Conservation (phyloP, 2,329 filamentous ascomycete species). For the Ophiostoma montium region DNA sequence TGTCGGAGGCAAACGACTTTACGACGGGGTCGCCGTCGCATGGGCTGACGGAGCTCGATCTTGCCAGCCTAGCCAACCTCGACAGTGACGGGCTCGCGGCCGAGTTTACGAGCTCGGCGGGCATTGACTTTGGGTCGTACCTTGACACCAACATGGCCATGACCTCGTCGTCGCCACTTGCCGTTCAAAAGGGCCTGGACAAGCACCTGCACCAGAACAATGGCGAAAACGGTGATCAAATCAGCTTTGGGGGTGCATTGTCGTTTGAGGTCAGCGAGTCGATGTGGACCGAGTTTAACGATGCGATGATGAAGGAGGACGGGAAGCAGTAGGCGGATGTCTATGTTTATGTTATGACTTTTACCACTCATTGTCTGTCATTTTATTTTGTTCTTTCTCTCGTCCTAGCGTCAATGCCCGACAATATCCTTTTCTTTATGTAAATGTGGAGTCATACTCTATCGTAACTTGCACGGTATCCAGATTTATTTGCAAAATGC, state of each 20-base stretch:
- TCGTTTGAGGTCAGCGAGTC: conserved; percentile 13
- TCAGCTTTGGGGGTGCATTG: conserved; percentile 15
- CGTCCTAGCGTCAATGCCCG: too few species aligned
- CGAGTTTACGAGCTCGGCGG: neutral
- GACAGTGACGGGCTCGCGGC: conserved; percentile 21
- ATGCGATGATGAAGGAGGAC: conserved; percentile 2
- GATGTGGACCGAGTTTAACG: conserved; percentile 15
- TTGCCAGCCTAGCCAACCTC: conserved; percentile 25
- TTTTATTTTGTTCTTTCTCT: neutral
- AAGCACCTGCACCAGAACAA: neutral
- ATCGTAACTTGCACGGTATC: too few species aligned
- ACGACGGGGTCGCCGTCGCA: conserved; percentile 24
- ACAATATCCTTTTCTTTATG: too few species aligned
- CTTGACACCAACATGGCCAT: conserved; percentile 33
- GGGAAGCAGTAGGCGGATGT: neutral
- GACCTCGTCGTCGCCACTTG: conserved; percentile 33
- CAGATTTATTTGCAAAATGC: neutral
- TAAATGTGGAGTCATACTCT: too few species aligned
- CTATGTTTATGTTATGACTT: neutral
- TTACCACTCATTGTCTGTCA: neutral
- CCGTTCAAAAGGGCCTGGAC: conserved; percentile 5
- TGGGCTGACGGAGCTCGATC: conserved; percentile 28
- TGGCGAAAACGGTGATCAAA: conserved; percentile 2
- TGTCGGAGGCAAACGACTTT: conserved; percentile 41
- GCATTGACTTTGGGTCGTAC: conserved; percentile 34